Base-by-base conservation (phyloP, 495 filamentous ascomycete species). In the Bacidia gigantensis region DNA sequence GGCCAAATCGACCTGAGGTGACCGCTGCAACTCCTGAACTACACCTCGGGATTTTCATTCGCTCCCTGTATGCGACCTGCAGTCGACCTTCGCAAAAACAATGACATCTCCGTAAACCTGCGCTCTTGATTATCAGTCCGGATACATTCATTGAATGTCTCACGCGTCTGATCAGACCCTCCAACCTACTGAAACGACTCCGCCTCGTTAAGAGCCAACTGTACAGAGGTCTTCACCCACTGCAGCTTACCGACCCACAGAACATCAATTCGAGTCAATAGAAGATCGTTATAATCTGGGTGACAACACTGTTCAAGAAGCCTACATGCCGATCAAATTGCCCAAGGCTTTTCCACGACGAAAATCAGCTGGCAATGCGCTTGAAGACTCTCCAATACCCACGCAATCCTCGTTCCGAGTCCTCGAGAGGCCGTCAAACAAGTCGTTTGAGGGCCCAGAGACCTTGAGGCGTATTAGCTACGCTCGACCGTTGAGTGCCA, bases 301-400 rank as follows among this genome's bases (percentile, higher is more conserved):
- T 35, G 29, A 14, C 14, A 35, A 35, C 29, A 14, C 29, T 35
- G 7, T 5, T n/a, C 5, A 23, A 35, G 45, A 49, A 26, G 40
- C 29, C 60, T 69, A 66, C 55, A 84, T 84, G 79, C 81, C 81
- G 66, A 84, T 82, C 66, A 82, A 82, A 69, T 70, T 83, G 51
- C 78, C 78, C 49, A 84, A 80, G 62, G 64, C 67, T 54, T 83
- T 84, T 57, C 67, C 71, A 57, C 74, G 81, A 59, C 76, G 81
- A 53, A 85, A 83, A 68, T 85, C 81, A 58, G 73, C 77, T 57
- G 78, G 75, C 29, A 83, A 81, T 65, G 71, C 68, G 46, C 64
- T 83, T 32, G 81, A 83, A 51, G 78, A 79, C 26, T 64, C 66
- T 25, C 66, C 75, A 52, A 65, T 69, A 20, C 62, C 64, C 20